Percentiles rank a stretch among this genome's conserved stretches.
phyloP scores from a whole-genome alignment of 768 basidiomycete genomes.

The Naganishia onofrii region DNA sequence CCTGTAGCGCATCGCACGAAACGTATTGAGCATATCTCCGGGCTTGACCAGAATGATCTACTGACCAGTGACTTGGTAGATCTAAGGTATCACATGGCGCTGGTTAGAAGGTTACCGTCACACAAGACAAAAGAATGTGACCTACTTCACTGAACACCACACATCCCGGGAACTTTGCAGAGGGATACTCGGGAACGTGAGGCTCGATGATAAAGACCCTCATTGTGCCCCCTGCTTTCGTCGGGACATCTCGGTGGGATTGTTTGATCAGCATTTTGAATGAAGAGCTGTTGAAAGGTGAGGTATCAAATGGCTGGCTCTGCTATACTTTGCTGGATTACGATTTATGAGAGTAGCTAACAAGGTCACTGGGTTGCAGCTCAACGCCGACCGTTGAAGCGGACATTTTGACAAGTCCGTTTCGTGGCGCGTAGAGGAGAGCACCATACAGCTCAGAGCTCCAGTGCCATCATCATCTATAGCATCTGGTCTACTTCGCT shows the following conservation, averaged over 20 bases:
- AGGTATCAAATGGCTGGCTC: neutral
- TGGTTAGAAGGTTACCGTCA: neutral
- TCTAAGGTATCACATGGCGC: slow-evolving; percentile 49
- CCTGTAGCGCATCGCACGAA: slow-evolving; percentile 72
- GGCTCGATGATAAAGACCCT: slow-evolving; percentile 82
- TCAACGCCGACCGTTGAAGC: neutral
- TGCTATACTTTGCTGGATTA: no score
- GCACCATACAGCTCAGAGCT: no score
- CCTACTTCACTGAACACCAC: slow-evolving; percentile 61
- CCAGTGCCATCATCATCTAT: no score
- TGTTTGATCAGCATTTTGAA: slow-evolving; percentile 83
- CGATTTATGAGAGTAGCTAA: no score
- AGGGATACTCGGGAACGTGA: slow-evolving; percentile 72
- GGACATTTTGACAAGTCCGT: neutral
- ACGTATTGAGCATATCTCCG: neutral
- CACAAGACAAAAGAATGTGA: neutral
- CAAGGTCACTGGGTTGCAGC: no score
- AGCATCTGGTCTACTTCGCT: no score
- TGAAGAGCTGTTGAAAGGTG: no score
- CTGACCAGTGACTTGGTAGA: slow-evolving; percentile 59
- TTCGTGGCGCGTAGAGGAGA: no score
- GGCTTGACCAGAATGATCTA: neutral
- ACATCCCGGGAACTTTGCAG: slow-evolving; percentile 86
- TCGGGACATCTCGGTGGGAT: slow-evolving; percentile 71
- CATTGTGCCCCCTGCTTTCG: slow-evolving; percentile 68